phyloP scores from a whole-genome alignment of 2,329 filamentous ascomycete genomes.

The Sporothrix sp. region DNA sequence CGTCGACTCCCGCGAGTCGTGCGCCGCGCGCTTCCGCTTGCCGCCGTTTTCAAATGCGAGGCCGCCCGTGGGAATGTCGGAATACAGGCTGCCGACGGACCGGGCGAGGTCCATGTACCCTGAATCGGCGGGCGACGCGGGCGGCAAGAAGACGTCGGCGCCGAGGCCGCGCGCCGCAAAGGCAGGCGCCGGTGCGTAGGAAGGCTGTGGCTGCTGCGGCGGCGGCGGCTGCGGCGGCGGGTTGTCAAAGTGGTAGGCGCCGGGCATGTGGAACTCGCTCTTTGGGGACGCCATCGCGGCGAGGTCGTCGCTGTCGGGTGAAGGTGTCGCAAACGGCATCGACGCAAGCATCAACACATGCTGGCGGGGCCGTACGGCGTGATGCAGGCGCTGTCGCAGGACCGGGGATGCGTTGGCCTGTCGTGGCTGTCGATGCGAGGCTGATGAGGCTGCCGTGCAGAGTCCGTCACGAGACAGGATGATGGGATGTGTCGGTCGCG shows the following conservation, averaged over 20 bases:
- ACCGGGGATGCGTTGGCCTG: neutral
- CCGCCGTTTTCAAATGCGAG: constrained; percentile 10
- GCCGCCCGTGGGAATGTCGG: constrained; percentile 25
- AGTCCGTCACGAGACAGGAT: neutral
- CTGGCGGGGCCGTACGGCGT: neutral
- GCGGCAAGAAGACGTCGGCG: constrained; percentile 27
- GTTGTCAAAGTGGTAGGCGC: constrained; percentile 24
- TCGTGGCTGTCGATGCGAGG: neutral
- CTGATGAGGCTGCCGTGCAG: neutral
- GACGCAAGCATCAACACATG: no score
- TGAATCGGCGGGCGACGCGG: constrained; percentile 21
- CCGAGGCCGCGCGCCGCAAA: constrained; percentile 21
- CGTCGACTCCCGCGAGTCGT: constrained; percentile 27
- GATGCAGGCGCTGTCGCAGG: neutral
- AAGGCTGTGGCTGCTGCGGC: no score
- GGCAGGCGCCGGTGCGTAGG: neutral
- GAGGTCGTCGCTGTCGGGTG: neutral
- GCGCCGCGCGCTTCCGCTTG: constrained; percentile 36
- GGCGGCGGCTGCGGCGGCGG: constrained; percentile 4
- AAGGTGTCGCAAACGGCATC: neutral
- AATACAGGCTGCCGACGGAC: constrained; percentile 31
- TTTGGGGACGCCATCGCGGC: constrained; percentile 11
- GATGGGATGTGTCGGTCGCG: neutral
- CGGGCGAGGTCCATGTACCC: constrained; percentile 23
- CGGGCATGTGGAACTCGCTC: constrained; percentile 25